phyloP scores from a whole-genome alignment of 768 basidiomycete species.

The Suillus weaverae region DNA sequence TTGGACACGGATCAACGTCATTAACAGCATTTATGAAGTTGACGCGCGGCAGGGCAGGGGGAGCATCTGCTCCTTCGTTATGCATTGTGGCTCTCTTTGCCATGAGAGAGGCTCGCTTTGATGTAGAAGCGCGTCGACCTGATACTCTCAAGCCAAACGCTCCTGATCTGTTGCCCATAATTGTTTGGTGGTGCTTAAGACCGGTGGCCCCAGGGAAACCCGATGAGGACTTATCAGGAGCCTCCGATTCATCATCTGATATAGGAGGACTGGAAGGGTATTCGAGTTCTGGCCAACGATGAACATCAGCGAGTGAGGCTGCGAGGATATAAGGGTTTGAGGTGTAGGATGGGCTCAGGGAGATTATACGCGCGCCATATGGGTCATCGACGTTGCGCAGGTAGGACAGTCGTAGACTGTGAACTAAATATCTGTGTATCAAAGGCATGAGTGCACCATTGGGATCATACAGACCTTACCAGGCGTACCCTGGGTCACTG shows the following conservation, averaged over 20 bases:
- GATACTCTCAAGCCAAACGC: conserved; percentile 76
- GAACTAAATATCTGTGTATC: conserved; percentile 64
- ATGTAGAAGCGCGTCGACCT: conserved; percentile 57
- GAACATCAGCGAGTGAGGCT: conserved; percentile 73
- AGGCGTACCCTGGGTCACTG: conserved; percentile 59
- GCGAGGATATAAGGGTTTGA: conserved; percentile 84
- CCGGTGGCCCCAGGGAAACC: conserved; percentile 50
- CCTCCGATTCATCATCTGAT: conserved; percentile 66
- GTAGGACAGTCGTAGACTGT: conserved; percentile 81
- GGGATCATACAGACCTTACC: neutral
- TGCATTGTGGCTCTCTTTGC: conserved; percentile 7
- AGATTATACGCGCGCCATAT: conserved; percentile 78
- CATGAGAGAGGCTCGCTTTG: conserved; percentile 45
- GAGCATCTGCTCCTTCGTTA: conserved; percentile 14
- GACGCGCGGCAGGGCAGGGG: conserved; percentile 14
- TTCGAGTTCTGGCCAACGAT: conserved; percentile 84
- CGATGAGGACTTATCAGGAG: conserved; percentile 31
- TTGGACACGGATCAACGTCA: conserved; percentile 14
- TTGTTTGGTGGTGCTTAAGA: conserved; percentile 86
- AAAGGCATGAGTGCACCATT: conserved; percentile 4
- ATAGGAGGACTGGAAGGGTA: conserved; percentile 69
- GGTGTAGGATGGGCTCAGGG: conserved; percentile 73
- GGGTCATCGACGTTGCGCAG: conserved; percentile 88
- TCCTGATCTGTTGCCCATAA: conserved; percentile 73
- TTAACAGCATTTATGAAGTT: conserved; percentile 6